Evolutionary conservation across 2,329 filamentous ascomycete species (phyloP).

Genomic region (Colletotrichum lentis): DNA sequence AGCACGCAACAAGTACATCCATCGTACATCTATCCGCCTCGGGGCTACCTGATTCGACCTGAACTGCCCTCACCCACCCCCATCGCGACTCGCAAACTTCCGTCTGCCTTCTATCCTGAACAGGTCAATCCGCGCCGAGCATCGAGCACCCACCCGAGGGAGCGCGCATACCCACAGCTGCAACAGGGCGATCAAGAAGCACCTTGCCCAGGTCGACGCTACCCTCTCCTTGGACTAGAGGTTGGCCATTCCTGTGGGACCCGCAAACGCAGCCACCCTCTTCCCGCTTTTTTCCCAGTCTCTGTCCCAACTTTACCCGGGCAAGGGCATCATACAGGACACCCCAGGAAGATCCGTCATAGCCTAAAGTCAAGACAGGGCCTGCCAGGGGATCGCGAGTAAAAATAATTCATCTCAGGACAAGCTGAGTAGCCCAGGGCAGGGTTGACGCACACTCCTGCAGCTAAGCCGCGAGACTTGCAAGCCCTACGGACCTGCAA

Average conservation of each 20-base stretch:
- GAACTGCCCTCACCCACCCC: constrained; percentile 22
- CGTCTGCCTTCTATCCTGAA: constrained; percentile 17
- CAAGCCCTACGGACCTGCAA: constrained; percentile 66
- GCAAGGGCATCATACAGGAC: constrained; percentile 43
- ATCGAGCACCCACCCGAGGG: constrained; percentile 35
- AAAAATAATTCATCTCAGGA: constrained; percentile 42
- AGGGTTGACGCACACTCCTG: constrained; percentile 65
- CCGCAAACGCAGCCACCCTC: constrained; percentile 49
- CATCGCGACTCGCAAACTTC: constrained; percentile 28
- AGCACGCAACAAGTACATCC: constrained; percentile 24
- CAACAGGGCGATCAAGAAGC: constrained; percentile 38
- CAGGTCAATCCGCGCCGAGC: constrained; percentile 30
- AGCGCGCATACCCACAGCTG: constrained; percentile 37
- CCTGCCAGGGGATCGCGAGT: constrained; percentile 48
- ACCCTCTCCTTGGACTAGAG: constrained; percentile 31
- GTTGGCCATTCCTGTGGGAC: constrained; percentile 45
- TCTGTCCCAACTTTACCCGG: constrained; percentile 40
- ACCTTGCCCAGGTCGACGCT: constrained; percentile 28
- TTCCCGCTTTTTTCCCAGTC: constrained; percentile 43
- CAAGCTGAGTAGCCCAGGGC: constrained; percentile 37
- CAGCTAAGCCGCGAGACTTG: constrained; percentile 62
- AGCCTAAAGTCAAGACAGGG: constrained; percentile 52
- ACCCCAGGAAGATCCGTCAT: constrained; percentile 49
- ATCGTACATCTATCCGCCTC: constrained; percentile 26
- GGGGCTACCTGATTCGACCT: constrained; percentile 33